Evolutionary conservation across 495 filamentous ascomycete genomes (phyloP).

Genomic region (Xylaria longipes): DNA sequence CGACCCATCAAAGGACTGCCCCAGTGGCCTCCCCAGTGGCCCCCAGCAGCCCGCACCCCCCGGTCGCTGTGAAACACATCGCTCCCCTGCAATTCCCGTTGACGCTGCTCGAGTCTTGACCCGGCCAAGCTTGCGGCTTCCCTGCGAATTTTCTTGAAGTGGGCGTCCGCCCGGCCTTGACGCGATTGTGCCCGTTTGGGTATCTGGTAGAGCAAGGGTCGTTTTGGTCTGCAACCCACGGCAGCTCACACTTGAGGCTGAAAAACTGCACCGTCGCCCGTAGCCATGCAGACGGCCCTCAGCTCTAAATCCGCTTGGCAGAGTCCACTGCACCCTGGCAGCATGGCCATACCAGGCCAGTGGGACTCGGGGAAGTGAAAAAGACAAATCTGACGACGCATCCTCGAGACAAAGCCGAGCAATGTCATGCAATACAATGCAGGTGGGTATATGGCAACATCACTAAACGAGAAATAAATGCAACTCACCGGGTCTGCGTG

Average conservation of each 20-base stretch:
- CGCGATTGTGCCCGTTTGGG: slow-evolving; percentile 28
- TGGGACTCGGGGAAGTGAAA: not conserved
- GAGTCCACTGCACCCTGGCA: slow-evolving; percentile 30
- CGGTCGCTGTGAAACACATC: slow-evolving; percentile 42
- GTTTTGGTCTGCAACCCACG: slow-evolving; percentile 28
- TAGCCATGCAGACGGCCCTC: slow-evolving; percentile 19
- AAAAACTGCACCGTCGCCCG: slow-evolving; percentile 17
- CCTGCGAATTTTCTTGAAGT: slow-evolving; percentile 34
- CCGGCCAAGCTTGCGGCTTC: slow-evolving; percentile 35
- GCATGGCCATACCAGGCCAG: not conserved
- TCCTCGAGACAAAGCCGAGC: not conserved
- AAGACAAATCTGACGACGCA: slow-evolving; percentile 1
- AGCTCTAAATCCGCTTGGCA: slow-evolving; percentile 35
- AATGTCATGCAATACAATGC: not conserved
- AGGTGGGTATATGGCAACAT: not conserved
- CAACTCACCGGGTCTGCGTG: slow-evolving; percentile 39
- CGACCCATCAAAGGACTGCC: not conserved
- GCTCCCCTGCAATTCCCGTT: slow-evolving; percentile 43
- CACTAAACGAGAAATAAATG: not conserved
- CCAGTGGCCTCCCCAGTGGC: no score
- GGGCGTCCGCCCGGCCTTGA: slow-evolving; percentile 28
- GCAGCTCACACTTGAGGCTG: slow-evolving; percentile 30
- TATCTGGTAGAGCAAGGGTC: slow-evolving; percentile 21
- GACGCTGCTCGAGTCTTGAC: slow-evolving; percentile 36
- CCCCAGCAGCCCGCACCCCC: slow-evolving; percentile 26